Percentiles rank a stretch among this genome's conserved stretches.
These are phyloP conservation scores for Trichoderma guizhouense DNA, from an alignment of 2,329 filamentous ascomycete genomes.

Conservation along the genomic window DNA sequence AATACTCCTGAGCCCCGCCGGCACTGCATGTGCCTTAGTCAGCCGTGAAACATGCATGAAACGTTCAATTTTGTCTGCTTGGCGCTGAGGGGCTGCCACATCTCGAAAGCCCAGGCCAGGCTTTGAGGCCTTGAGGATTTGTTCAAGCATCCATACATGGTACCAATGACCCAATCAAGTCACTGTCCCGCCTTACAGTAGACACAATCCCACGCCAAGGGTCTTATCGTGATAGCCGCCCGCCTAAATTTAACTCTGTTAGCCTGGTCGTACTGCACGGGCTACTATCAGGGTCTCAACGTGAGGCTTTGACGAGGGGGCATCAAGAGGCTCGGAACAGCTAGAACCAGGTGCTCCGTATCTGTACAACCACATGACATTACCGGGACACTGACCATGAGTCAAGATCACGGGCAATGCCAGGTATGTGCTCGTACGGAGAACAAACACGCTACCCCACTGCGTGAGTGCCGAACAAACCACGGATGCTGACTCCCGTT, in stretches of 20 bases:
- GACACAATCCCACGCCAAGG: neutral
- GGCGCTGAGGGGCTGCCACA: neutral
- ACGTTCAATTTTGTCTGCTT: neutral
- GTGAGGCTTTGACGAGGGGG: neutral
- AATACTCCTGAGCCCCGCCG: neutral
- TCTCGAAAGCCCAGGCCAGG: neutral
- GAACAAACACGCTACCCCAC: neutral
- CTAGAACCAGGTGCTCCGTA: neutral
- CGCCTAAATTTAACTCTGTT: neutral
- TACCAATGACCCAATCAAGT: neutral
- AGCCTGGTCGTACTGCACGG: neutral
- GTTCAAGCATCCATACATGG: neutral
- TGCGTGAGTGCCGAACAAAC: neutral
- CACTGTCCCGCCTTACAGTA: neutral
- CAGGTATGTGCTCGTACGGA: neutral
- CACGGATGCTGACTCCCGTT: neutral
- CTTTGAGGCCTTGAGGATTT: neutral
- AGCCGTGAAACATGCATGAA: neutral
- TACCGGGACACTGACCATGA: neutral
- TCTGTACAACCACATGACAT: neutral
- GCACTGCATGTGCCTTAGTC: neutral
- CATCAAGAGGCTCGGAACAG: neutral
- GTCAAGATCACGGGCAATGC: neutral
- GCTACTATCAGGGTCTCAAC: neutral
- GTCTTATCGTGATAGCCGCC: neutral